Conservation (phyloP, 257 asterid species). For the Paulownia fortunei region DNA sequence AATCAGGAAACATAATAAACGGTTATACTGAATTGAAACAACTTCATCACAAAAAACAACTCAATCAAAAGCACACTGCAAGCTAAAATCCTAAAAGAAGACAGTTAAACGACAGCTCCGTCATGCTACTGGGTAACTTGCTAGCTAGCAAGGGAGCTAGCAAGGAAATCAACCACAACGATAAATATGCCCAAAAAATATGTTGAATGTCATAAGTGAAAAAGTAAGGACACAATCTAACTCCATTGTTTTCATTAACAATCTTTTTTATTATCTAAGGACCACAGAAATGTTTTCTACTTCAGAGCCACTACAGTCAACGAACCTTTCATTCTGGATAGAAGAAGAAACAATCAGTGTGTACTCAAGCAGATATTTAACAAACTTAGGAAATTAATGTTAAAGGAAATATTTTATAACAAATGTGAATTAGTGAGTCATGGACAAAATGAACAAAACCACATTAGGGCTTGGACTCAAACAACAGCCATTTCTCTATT, state of each 20-base stretch:
- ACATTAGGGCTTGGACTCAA: neutral
- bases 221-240: neutral
- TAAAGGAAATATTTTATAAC: neutral
- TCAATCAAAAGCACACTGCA: slow-evolving; percentile 13
- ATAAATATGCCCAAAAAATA: neutral
- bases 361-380: neutral
- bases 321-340: neutral
- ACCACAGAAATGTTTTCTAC: neutral
- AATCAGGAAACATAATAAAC: slow-evolving; percentile 1
- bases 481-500: neutral
- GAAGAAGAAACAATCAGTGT: neutral
- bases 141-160: neutral
- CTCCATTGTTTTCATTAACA: neutral
- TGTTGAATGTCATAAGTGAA: neutral
- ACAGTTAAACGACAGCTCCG: no score
- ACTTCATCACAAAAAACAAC: neutral
- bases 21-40: slow-evolving; percentile 1
- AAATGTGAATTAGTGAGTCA: neutral
- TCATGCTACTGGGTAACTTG: neutral
- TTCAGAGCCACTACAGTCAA: slow-evolving; percentile 11
- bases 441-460: neutral
- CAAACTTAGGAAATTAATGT: neutral
- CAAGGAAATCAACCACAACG: neutral
- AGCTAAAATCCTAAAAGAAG: slow-evolving; percentile 5
- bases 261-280: neutral